Conservation (phyloP, 1,284 basidiomycete species). For the Erythrobasidium hasegawianum region DNA sequence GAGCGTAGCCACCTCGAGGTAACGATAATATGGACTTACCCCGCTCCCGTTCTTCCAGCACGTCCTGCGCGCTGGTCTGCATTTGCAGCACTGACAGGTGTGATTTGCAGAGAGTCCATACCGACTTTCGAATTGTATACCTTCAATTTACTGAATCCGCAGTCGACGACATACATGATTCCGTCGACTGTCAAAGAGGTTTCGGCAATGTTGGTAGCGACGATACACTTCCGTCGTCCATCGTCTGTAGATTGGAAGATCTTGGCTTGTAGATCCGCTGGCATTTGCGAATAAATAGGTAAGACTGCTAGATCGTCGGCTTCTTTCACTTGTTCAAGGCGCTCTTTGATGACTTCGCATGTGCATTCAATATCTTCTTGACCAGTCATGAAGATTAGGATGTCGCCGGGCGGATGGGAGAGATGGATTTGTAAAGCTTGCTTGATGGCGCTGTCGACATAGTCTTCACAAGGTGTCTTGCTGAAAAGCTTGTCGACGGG, state of each 20-base stretch:
- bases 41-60: slow-evolving; percentile 91
- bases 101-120: slow-evolving; percentile 98
- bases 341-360: slow-evolving; percentile 88
- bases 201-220: slow-evolving; percentile 98
- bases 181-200: slow-evolving; percentile 97
- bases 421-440: slow-evolving; percentile 95
- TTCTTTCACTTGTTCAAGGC: slow-evolving; percentile 84
- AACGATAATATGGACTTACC: slow-evolving; percentile 55
- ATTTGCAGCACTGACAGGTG: slow-evolving; percentile 97
- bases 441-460: slow-evolving; percentile 96
- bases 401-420: slow-evolving; percentile 88
- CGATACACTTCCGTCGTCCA: slow-evolving; percentile 91
- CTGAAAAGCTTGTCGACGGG: slow-evolving; percentile 94
- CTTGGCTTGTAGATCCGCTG: slow-evolving; percentile 94
- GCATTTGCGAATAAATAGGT: slow-evolving; percentile 99
- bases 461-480: slow-evolving; percentile 97
- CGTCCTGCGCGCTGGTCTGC: slow-evolving; percentile 91
- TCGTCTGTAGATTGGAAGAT: slow-evolving; percentile 95
- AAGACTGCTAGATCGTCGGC: slow-evolving; percentile 79
- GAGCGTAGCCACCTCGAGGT: neutral
- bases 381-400: slow-evolving; percentile 98
- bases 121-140: slow-evolving; percentile 99
- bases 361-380: slow-evolving; percentile 98
- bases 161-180: slow-evolving; percentile 93
- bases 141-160: slow-evolving; percentile 95